phyloP scores from a whole-genome alignment of 345 rosid species.

The Pistacia vera region DNA sequence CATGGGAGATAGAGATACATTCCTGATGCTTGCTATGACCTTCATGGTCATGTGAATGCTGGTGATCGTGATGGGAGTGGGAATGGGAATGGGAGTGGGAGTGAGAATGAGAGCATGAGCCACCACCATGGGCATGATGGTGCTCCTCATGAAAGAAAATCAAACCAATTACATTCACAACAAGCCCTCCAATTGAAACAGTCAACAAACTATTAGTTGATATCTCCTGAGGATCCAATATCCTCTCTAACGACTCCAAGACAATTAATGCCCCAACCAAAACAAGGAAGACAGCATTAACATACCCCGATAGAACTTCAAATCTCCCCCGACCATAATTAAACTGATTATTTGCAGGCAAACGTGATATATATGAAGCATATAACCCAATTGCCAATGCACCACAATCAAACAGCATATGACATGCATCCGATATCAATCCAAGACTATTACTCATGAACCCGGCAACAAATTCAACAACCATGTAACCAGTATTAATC shows the following conservation, averaged over 20 bases:
- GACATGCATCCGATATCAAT: slow-evolving; percentile 93
- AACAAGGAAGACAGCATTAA: slow-evolving; percentile 88
- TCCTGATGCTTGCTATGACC: slow-evolving; percentile 42
- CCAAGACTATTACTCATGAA: slow-evolving; percentile 99
- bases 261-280: slow-evolving; percentile 91
- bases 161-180: slow-evolving; percentile 84
- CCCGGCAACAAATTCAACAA: slow-evolving; percentile 89
- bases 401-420: slow-evolving; percentile 99
- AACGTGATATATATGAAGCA: slow-evolving; percentile 88
- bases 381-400: slow-evolving; percentile 92
- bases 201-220: slow-evolving; percentile 79
- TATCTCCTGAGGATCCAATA: slow-evolving; percentile 95
- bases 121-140: slow-evolving; percentile 99
- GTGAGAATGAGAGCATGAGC: slow-evolving; percentile 65
- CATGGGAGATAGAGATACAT: slow-evolving; percentile 37
- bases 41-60: slow-evolving; percentile 37
- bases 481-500: slow-evolving; percentile 89
- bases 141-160: slow-evolving; percentile 98
- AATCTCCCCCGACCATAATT: slow-evolving; percentile 97
- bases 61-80: slow-evolving; percentile 38
- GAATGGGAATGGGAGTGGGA: slow-evolving; percentile 47
- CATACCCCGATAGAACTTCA: slow-evolving; percentile 93
- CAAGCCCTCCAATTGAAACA: slow-evolving; percentile 90
- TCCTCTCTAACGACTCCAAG: slow-evolving; percentile 91
- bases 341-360: slow-evolving; percentile 88